Base-by-base conservation (phyloP, 1,284 basidiomycete genomes). In the Inonotus hispidus region DNA sequence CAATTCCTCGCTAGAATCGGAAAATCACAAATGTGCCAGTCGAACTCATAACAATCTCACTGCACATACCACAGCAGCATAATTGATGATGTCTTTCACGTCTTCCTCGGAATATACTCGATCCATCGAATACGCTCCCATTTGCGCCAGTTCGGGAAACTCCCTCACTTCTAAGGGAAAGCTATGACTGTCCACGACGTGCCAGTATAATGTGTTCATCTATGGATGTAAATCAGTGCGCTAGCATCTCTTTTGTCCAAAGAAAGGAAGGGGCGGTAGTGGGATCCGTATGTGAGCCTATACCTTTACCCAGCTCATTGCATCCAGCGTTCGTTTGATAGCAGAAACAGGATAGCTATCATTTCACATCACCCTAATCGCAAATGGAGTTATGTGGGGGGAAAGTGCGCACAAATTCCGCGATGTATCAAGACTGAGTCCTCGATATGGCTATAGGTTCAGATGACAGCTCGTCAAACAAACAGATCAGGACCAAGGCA, bases 281-380 rank as follows among this genome's bases (percentile, higher is more conserved):
- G 13, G 13, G 29, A 37, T 41, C 11, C 7, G 19, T 16, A 62
- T 76, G 70, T 59, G 91, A 7, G 19, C 16, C 61, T 76, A 70
- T 59, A 92, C 84, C 78, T 97, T 97, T 65, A 90, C 88, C 82
- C 84, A 86, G 63, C 87, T 87, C 93, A 95, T 94, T 1, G 89
- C 85, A 65, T 94, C 88, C 25, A 98, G 71, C 6, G 87, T 89
- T 27, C 87, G 81, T 61, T 86, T 79, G 67, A 95, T 82, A 66
- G 89, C 85, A 0, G 70, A 56, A 6, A 88, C 78, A 0, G 87
- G 80, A 74, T 86, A 90, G 69, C 88, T 90, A 79, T 63, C 76
- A 79, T 0, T 32, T 8, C 4, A 32, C 8, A 8, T 32, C 32
- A 62, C 23, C 25, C 2, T 2, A 7, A 29, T 14, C 27, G 50